Conservation (phyloP, 805 yeast species). For the Myxozyma vanderwaltii region DNA sequence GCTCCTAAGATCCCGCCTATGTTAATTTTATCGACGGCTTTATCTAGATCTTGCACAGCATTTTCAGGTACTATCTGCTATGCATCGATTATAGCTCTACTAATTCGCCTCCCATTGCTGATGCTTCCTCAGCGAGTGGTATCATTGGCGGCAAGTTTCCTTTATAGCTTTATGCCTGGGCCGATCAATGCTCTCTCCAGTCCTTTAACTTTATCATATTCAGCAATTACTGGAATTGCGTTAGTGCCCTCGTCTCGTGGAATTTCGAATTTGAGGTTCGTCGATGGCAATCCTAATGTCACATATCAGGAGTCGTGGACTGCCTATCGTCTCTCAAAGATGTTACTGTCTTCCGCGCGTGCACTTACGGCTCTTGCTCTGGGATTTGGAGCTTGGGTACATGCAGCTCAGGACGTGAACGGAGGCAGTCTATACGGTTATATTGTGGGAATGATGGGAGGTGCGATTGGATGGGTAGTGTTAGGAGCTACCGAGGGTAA, state of each 20-base stretch:
- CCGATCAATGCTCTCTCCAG: conserved; percentile 40
- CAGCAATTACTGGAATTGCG: conserved; percentile 43
- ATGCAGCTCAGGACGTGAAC: conserved; percentile 43
- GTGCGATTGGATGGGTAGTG: conserved; percentile 48
- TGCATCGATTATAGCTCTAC: conserved; percentile 40
- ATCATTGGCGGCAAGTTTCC: conserved; percentile 35
- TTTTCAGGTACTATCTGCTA: conserved; percentile 46
- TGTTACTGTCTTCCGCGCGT: conserved; percentile 44
- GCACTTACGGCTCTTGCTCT: conserved; percentile 43
- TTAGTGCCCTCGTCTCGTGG: conserved; percentile 42
- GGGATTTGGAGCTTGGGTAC: conserved; percentile 47
- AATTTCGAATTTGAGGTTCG: conserved; percentile 31
- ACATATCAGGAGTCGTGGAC: conserved; percentile 36
- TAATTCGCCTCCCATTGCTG: conserved; percentile 43
- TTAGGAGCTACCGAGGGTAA: conserved; percentile 49
- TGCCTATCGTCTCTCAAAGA: conserved; percentile 45
- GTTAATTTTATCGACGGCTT: conserved; percentile 34
- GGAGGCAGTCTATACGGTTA: conserved; percentile 46
- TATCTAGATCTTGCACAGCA: conserved; percentile 38
- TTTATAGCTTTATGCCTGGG: conserved; percentile 38
- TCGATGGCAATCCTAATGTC: conserved; percentile 27
- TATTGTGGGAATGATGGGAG: conserved; percentile 46
- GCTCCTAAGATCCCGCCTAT: conserved; percentile 34
- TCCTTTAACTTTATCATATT: conserved; percentile 45
- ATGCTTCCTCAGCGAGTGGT: conserved; percentile 42